Evolutionary conservation across 1,284 basidiomycete species (phyloP).

Genomic region (Neonothopanus nambi): DNA sequence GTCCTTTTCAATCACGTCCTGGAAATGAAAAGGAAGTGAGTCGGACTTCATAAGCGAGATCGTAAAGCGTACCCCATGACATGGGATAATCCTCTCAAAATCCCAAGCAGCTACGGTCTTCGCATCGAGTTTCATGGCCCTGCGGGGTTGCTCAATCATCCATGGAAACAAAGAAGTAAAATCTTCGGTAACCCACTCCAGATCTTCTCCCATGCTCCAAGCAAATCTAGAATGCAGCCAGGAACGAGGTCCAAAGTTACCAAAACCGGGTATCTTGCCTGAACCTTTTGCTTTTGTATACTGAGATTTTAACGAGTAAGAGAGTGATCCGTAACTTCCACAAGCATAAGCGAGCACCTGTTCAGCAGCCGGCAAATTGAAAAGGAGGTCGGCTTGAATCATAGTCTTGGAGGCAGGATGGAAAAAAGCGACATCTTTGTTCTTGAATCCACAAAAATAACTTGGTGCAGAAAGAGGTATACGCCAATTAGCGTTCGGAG

Average conservation of each 20-base stretch:
- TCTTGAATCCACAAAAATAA: slow-evolving; percentile 81
- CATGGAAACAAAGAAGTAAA: neutral
- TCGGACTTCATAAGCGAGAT: neutral
- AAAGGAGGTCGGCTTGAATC: slow-evolving; percentile 85
- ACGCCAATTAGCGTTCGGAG: neutral
- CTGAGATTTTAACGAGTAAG: neutral
- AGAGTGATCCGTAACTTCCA: neutral
- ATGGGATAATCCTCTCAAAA: slow-evolving; percentile 88
- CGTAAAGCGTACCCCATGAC: slow-evolving; percentile 73
- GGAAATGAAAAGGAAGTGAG: slow-evolving; percentile 12
- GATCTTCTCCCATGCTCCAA: slow-evolving; percentile 53
- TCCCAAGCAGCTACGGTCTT: slow-evolving; percentile 80
- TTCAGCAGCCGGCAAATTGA: slow-evolving; percentile 87
- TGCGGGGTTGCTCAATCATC: slow-evolving; percentile 28
- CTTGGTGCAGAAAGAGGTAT: slow-evolving; percentile 34
- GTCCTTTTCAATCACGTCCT: slow-evolving; percentile 80
- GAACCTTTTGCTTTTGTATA: slow-evolving; percentile 55
- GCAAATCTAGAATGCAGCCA: slow-evolving; percentile 60
- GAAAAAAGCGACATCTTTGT: slow-evolving; percentile 89
- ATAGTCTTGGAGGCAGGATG: slow-evolving; percentile 81
- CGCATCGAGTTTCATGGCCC: slow-evolving; percentile 73
- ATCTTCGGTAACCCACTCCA: slow-evolving; percentile 51
- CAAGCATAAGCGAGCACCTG: slow-evolving; percentile 51
- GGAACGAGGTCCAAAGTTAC: slow-evolving; percentile 57
- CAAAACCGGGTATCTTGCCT: slow-evolving; percentile 45